Conservation (phyloP, 768 basidiomycete species). For the Pholiota conissans region DNA sequence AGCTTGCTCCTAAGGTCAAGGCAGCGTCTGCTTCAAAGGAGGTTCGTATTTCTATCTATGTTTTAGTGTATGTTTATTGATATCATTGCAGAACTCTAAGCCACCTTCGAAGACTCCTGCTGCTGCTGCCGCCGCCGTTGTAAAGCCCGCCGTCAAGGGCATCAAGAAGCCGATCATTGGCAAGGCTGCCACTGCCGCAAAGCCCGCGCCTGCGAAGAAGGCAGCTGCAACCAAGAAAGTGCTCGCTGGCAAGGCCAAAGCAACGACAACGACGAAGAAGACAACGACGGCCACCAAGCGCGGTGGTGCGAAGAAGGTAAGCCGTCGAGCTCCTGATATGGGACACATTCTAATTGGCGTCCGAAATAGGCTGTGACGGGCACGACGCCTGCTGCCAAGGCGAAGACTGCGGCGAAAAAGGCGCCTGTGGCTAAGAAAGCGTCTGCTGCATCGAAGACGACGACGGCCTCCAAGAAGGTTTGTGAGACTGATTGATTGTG, state of each 20-base stretch:
- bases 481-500: not conserved
- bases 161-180: constrained; percentile 38
- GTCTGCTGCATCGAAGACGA: constrained; percentile 35
- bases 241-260: constrained; percentile 29
- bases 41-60: constrained; percentile 34
- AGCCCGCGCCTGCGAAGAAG: constrained; percentile 23
- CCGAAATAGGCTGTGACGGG: constrained; percentile 46
- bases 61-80: constrained; percentile 2
- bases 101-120: constrained; percentile 38
- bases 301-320: constrained; percentile 64
- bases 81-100: constrained; percentile 42
- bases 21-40: constrained; percentile 52
- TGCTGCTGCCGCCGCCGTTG: constrained; percentile 28
- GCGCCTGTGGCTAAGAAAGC: constrained; percentile 30
- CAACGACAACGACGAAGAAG: constrained; percentile 30
- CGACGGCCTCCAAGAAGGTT: constrained; percentile 32
- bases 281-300: constrained; percentile 41
- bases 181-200: constrained; percentile 35
- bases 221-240: constrained; percentile 27
- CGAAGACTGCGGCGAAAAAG: constrained; percentile 34
- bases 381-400: constrained; percentile 30
- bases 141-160: constrained; percentile 33
- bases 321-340: not conserved
- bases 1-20: constrained; percentile 66
- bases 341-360: not conserved